phyloP scores from a whole-genome alignment of 139 green algal genomes.

The Chlamydomonas incerta region DNA sequence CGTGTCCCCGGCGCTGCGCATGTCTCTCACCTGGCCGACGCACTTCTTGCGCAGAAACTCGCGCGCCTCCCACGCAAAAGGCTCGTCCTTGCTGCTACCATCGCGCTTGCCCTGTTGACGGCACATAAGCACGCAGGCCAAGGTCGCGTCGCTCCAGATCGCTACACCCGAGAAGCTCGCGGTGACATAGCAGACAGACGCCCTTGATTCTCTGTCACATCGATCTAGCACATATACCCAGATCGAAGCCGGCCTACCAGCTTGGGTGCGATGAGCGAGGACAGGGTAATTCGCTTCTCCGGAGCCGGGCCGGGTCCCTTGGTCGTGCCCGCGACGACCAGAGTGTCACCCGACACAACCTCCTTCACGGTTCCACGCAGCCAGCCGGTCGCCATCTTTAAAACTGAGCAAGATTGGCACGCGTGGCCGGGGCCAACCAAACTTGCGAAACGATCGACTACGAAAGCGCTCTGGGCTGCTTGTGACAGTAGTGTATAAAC shows the following conservation, averaged over 20 bases:
- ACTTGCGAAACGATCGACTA: too few relatives aligned
- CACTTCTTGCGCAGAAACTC: slow-evolving; percentile 92
- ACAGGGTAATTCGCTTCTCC: slow-evolving; percentile 95
- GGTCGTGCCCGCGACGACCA: slow-evolving; percentile 83
- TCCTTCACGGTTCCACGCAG: slow-evolving; percentile 88
- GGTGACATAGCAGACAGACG: too few relatives aligned
- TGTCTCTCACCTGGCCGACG: slow-evolving; percentile 83
- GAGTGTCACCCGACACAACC: slow-evolving; percentile 87
- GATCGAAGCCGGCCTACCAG: slow-evolving; percentile 70
- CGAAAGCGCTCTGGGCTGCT: too few relatives aligned
- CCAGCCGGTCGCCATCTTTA: slow-evolving; percentile 66
- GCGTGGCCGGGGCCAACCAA: neutral
- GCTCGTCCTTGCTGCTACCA: slow-evolving; percentile 88
- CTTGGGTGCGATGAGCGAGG: slow-evolving; percentile 86
- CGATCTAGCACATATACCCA: too few relatives aligned
- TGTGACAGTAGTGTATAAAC: too few relatives aligned
- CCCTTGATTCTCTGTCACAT: too few relatives aligned
- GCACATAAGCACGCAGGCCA: too few relatives aligned
- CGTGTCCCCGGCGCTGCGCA: neutral
- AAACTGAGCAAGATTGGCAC: too few relatives aligned
- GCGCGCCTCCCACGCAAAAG: slow-evolving; percentile 92
- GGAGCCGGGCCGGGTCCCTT: slow-evolving; percentile 68
- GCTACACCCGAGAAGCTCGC: too few relatives aligned
- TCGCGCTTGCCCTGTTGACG: slow-evolving; percentile 88
- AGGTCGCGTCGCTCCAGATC: too few relatives aligned